Conservation (phyloP, 495 filamentous ascomycete genomes). For the Penicillium crystallinum region DNA sequence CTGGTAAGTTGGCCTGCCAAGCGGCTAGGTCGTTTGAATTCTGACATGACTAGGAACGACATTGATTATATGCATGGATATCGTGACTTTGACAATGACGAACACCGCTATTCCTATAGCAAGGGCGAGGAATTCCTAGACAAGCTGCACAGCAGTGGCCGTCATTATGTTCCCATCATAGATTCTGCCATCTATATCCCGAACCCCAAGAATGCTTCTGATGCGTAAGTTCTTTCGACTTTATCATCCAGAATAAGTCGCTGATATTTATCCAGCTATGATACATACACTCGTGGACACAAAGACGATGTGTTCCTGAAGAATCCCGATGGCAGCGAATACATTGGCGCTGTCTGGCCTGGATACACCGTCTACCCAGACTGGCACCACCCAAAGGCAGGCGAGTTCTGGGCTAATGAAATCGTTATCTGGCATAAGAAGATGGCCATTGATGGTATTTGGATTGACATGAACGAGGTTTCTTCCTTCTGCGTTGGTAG, state of each 20-base stretch:
- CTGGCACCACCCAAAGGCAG: conserved; percentile 53
- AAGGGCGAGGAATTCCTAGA: conserved; percentile 57
- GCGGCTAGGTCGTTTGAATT: background rate
- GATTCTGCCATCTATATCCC: conserved; percentile 77
- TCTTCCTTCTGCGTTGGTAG: conserved; percentile 79
- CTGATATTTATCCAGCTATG: conserved; percentile 41
- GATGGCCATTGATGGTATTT: conserved; percentile 54
- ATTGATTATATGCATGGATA: conserved; percentile 57
- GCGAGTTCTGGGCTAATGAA: conserved; percentile 69
- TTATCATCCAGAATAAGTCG: background rate
- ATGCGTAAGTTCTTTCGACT: conserved; percentile 46
- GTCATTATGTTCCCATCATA: conserved; percentile 81
- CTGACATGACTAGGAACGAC: conserved; percentile 36
- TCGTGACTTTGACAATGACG: conserved; percentile 56
- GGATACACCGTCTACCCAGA: conserved; percentile 63
- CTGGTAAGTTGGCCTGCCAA: conserved; percentile 44
- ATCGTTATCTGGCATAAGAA: conserved; percentile 56
- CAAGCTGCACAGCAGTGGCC: conserved; percentile 58
- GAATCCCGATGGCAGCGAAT: conserved; percentile 56
- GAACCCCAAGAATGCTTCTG: conserved; percentile 63
- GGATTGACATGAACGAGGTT: conserved; percentile 63
- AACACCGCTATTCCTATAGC: conserved; percentile 40
- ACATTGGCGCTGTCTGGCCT: conserved; percentile 63
- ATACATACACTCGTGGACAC: conserved; percentile 62
- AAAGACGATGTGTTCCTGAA: conserved; percentile 57